Base-by-base conservation (phyloP, 257 asterid genomes). In the Fraxinus excelsior region DNA sequence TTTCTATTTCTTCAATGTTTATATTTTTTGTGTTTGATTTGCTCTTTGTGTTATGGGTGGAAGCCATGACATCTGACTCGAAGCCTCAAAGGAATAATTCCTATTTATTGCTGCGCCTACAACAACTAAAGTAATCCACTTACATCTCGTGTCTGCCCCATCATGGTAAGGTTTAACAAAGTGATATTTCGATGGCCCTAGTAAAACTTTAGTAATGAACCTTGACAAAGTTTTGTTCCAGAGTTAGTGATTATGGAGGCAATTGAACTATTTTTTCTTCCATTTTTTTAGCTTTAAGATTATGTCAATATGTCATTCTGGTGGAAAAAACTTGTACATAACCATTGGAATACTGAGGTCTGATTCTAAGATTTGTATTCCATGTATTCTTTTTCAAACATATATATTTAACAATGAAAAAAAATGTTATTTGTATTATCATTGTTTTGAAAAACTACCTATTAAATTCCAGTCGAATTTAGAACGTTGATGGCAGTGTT, bases 121-220 rank as follows among this genome's bases (percentile, higher is more conserved):
- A 93, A 21, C 25, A 92, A 84, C 83, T 83, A 88, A 67, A 91
- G 12, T 91, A 96, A 60, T 2, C 87, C 86, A 46, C 81, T 4
- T 0, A 88, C 98, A 28, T 96, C 88, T 67, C 31, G 73, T 14
- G 94, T 90, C 69, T 90, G 92, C 42, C 99, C 99, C 19, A 87
- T 75, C 84, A 96, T 84, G 3, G 2, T 38, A 32, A 93, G 72
- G 82, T 83, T 82, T 31, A 96, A 85, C 75, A 74, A 13, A 2
- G 98, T 96, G 29, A 96, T 89, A 86, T 93, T 93, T 42, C 92
- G 87, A 85, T 96, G 99, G 28, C 97, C 99, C 78, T 92, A 98
- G 79, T 93, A 96, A 23, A 96, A 96, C 81, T 70, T 85, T 0
- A 97, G 98, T 83, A 96, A 69, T 7, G 96, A 86, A 4, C 99